Conservation (phyloP, 1,284 basidiomycete genomes). For the Cryptococcus maquisensis region DNA sequence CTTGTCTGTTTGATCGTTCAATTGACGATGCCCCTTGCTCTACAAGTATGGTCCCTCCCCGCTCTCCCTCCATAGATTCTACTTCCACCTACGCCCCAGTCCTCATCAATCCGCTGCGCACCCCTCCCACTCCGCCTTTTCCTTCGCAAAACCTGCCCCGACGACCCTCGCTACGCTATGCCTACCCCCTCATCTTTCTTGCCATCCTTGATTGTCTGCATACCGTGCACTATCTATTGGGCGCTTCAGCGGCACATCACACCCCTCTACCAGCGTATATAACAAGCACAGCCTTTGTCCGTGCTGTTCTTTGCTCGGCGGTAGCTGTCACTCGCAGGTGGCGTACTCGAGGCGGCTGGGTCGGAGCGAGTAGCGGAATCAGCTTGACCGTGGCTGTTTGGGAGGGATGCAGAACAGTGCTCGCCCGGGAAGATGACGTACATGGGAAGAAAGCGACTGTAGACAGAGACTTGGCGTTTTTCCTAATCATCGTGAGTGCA, state of each 20-base stretch:
- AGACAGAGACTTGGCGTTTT: background rate
- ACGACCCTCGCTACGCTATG: conserved; percentile 2
- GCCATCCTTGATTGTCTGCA: conserved; percentile 5
- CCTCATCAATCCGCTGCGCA: background rate
- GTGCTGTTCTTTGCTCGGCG: conserved; percentile 1
- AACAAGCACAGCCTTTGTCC: background rate
- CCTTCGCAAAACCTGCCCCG: background rate
- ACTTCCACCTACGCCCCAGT: background rate
- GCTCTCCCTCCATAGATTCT: background rate
- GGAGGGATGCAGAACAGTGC: conserved; percentile 15
- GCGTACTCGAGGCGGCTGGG: conserved; percentile 10
- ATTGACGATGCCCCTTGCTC: background rate
- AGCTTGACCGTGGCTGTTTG: conserved; percentile 13
- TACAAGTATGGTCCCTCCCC: background rate
- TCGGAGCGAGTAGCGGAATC: conserved; percentile 3
- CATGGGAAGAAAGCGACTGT: background rate
- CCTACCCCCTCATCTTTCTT: conserved; percentile 9
- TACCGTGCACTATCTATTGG: background rate
- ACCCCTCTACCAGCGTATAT: background rate
- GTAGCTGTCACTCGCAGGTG: conserved; percentile 8
- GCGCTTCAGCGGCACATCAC: background rate
- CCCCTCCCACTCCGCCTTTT: background rate
- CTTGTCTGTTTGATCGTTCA: background rate
- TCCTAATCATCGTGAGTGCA: conserved; percentile 10
- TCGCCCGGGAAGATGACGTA: background rate